Conservation (phyloP, 2,329 filamentous ascomycete genomes). For the Periconia sp. region DNA sequence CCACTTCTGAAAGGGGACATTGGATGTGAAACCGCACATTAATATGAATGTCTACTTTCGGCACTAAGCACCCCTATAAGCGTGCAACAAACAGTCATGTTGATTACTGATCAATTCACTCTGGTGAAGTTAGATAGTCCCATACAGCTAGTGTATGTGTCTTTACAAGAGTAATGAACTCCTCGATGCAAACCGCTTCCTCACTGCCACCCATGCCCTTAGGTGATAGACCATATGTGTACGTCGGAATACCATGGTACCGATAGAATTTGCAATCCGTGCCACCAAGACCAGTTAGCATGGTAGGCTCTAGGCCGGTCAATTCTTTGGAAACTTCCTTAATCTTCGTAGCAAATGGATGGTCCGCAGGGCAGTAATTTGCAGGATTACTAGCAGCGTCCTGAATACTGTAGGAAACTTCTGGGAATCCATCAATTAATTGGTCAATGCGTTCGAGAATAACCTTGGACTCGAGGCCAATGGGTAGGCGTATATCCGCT, state of each 20-base stretch:
- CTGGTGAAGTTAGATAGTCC: constrained; percentile 10
- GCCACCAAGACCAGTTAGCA: constrained; percentile 47
- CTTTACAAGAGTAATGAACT: constrained; percentile 8
- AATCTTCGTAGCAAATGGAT: constrained; percentile 39
- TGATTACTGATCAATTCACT: too few relatives aligned
- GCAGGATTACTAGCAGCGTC: constrained; percentile 44
- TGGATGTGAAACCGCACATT: too few relatives aligned
- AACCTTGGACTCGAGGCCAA: constrained; percentile 39
- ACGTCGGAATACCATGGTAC: constrained; percentile 45
- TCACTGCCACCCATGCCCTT: constrained; percentile 26
- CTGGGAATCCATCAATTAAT: constrained; percentile 34
- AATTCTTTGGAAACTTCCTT: constrained; percentile 19
- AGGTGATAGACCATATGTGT: constrained; percentile 44
- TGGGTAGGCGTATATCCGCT: constrained; percentile 49
- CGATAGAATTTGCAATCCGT: constrained; percentile 52
- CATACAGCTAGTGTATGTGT: constrained; percentile 10
- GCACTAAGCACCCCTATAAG: too few relatives aligned
- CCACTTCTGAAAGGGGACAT: too few relatives aligned
- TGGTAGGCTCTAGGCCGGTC: constrained; percentile 30
- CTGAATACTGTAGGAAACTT: constrained; percentile 36
- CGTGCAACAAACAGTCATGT: too few relatives aligned
- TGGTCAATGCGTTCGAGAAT: constrained; percentile 36
- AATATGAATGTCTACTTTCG: too few relatives aligned
- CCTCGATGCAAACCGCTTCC: constrained; percentile 12
- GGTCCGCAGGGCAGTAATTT: constrained; percentile 37